These are phyloP conservation scores for Dimocarpus longan DNA, from an alignment of 345 rosid species.

Conservation along the genomic window DNA sequence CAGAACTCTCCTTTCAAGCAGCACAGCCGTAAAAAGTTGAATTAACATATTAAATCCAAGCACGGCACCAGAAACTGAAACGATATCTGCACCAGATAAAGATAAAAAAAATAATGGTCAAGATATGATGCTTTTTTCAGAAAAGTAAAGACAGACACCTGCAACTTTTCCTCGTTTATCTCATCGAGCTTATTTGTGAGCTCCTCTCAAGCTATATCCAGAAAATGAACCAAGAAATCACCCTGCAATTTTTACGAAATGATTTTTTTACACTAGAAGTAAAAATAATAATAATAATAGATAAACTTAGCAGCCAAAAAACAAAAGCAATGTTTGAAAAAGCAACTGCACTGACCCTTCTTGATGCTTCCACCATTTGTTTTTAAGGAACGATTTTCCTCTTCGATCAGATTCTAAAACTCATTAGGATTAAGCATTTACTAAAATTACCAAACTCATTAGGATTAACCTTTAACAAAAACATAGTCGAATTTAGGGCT, in stretches of 20 bases:
- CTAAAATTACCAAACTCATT: neutral
- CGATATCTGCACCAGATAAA: constrained; percentile 77
- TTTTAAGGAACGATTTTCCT: neutral
- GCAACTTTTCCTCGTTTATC: constrained; percentile 87
- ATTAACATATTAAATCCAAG: constrained; percentile 92
- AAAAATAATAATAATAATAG: neutral
- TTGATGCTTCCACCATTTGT: neutral
- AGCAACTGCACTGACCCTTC: neutral
- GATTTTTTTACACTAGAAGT: neutral
- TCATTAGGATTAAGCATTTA: neutral
- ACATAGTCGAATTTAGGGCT: neutral
- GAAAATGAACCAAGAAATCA: constrained; percentile 95
- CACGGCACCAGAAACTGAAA: constrained; percentile 89
- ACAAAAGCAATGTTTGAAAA: neutral
- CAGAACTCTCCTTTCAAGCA: constrained; percentile 91
- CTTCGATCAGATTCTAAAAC: no score
- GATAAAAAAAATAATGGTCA: constrained; percentile 11
- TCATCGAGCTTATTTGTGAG: constrained; percentile 77
- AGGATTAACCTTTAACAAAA: no score
- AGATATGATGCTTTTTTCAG: constrained; percentile 1
- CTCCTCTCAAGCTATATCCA: constrained; percentile 97
- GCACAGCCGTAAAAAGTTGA: constrained; percentile 81
- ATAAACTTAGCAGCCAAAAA: constrained; percentile 1
- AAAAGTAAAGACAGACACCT: constrained; percentile 46
- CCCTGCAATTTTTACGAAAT: constrained; percentile 51